Evolutionary conservation across 352 stramenopile genomes (phyloP).

Genomic region (Phytophthora tentaculata): DNA sequence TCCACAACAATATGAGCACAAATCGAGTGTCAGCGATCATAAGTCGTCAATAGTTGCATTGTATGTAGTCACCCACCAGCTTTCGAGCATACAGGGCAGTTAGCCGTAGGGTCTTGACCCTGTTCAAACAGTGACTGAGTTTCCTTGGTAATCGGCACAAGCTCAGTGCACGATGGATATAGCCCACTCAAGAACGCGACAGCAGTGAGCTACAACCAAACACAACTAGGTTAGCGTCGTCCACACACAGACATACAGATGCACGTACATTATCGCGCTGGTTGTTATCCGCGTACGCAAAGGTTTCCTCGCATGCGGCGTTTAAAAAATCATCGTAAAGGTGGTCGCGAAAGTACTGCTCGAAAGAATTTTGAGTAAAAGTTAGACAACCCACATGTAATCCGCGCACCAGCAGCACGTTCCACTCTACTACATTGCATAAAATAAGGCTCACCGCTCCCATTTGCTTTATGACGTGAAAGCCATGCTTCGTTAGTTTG

Average conservation of each 20-base stretch:
- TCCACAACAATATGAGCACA: neutral
- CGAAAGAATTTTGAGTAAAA: conserved; percentile 18
- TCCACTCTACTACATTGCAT: neutral
- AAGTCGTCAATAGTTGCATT: neutral
- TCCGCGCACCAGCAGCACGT: neutral
- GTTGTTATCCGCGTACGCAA: conserved; percentile 76
- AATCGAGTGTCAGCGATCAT: neutral
- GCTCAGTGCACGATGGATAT: conserved; percentile 57
- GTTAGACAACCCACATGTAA: conserved; percentile 13
- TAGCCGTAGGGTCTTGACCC: conserved; percentile 67
- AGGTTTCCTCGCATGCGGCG: conserved; percentile 58
- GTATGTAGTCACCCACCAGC: conserved; percentile 39
- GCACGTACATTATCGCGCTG: conserved; percentile 72
- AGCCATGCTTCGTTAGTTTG: conserved; percentile 84
- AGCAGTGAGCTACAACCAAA: conserved; percentile 55
- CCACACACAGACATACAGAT: neutral
- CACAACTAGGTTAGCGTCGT: conserved; percentile 1
- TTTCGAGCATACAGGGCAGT: conserved; percentile 71
- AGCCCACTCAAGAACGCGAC: conserved; percentile 64
- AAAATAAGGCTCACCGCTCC: conserved; percentile 44
- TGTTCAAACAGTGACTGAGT: conserved; percentile 78
- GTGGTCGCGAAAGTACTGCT: conserved; percentile 74
- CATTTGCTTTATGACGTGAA: conserved; percentile 66
- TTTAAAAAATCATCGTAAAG: conserved; percentile 70
- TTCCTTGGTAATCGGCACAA: conserved; percentile 62